phyloP scores from a whole-genome alignment of 1,284 basidiomycete species.

The Trametes pubescens region DNA sequence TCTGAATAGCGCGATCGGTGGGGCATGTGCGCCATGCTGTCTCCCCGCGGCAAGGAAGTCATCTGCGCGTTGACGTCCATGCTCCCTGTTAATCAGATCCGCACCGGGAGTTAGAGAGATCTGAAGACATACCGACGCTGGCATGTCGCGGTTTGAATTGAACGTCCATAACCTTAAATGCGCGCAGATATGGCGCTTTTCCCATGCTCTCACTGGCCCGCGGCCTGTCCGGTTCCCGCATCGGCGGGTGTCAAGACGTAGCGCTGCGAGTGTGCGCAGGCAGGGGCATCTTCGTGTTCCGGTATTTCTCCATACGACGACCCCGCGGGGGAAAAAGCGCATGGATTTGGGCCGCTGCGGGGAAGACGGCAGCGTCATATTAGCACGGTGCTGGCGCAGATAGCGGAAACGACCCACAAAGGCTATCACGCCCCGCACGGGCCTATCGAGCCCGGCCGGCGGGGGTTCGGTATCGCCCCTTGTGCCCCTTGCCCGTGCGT shows the following conservation, averaged over 20 bases:
- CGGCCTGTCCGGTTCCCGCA: constrained; percentile 42
- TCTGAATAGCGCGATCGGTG: constrained; percentile 22
- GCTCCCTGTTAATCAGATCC: constrained; percentile 31
- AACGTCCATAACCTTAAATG: constrained; percentile 32
- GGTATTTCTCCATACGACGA: constrained; percentile 38
- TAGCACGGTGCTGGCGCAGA: constrained; percentile 16
- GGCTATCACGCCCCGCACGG: constrained; percentile 17
- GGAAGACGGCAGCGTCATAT: constrained; percentile 23
- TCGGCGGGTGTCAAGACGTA: constrained; percentile 29
- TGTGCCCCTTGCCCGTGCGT: constrained; percentile 10
- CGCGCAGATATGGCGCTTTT: constrained; percentile 21
- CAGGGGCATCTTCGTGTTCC: constrained; percentile 41
- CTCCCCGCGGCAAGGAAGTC: constrained; percentile 10
- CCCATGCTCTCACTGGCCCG: constrained; percentile 35
- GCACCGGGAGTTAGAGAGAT: constrained; percentile 22
- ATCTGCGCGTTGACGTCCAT: constrained; percentile 17
- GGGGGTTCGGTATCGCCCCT: constrained; percentile 11
- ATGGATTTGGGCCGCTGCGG: constrained; percentile 25
- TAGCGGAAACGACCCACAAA: constrained; percentile 24
- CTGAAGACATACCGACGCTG: constrained; percentile 28
- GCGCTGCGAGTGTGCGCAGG: constrained; percentile 26
- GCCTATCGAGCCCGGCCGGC: constrained; percentile 16
- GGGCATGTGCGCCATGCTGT: constrained; percentile 22
- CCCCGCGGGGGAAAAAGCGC: constrained; percentile 30
- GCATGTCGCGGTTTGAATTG: constrained; percentile 29